Evolutionary conservation across 139 green algal genomes (phyloP), one percentile per base, ranked within the genome.

Genomic region (Volvox africanus): DNA sequence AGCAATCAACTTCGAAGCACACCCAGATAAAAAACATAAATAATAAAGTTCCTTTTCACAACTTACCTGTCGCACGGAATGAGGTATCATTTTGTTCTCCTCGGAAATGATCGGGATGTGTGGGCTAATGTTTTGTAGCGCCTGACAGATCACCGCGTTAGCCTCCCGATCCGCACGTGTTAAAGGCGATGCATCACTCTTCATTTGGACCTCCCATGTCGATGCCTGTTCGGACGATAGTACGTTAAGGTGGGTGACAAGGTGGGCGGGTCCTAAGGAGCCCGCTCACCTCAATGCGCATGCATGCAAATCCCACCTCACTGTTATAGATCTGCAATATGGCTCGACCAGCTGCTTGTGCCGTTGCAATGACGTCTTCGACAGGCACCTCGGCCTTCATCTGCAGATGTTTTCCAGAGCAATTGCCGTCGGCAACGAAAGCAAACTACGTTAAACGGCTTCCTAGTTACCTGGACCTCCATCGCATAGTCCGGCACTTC

Each of bases 61-160:
- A n/a, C 28, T 18, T 80, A 96, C 95, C 93, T 97, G 95, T 71
- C 97, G 92, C 2, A 96, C 94, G 0, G 94, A 91, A 80, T 96
- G 96, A 6, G 94, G 73, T 73, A 95, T 81, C 71, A 95, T 78
- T 55, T 93, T 94, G 77, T 96, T 98, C 89, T 99, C 97, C 92
- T 99, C 97, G 26, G 94, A 97, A 16, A 98, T 94, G 87, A 99
- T 98, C 55, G 97, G 97, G 26, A 99, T 94, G 93, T 98, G 96
- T 0, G 97, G 97, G 0, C 90, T 93, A 12, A 96, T 84, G 30
- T 88, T 84, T 71, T 92, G 88, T 37, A 93, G 86, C 36, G 89
- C 94, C 3, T 94, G 86, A 80, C 96, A 98, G 36, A 98, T 98
- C 61, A 98, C 80, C 0, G 78, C 37, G 89, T 98, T 98, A 69